Conservation (phyloP, 2,329 filamentous ascomycete genomes). For the Orbilia blumenaviensis region DNA sequence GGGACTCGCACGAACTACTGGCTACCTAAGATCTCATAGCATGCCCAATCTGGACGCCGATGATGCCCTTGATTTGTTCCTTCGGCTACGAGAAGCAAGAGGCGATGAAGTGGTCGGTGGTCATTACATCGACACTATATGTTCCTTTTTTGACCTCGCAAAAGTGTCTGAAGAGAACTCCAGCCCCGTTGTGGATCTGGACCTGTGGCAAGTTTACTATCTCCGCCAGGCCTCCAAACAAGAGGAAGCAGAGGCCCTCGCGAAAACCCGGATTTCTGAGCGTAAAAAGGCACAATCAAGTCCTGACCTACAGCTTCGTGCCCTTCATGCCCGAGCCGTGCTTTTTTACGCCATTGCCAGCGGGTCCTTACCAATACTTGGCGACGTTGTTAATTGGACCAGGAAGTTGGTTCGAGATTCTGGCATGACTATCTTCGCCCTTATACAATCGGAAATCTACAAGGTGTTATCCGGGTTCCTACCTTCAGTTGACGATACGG, state of each 20-base stretch:
- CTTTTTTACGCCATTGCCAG: slow-evolving; percentile 2
- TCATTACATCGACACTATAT: background rate
- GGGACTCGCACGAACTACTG: background rate
- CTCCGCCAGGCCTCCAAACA: background rate
- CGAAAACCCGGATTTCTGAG: background rate
- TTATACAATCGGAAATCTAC: background rate
- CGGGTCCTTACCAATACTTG: slow-evolving; percentile 1
- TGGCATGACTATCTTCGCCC: background rate
- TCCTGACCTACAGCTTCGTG: background rate
- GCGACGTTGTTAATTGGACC: background rate
- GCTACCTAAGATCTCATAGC: background rate
- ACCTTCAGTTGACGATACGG: background rate
- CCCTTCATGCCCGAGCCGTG: background rate
- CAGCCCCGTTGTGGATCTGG: background rate
- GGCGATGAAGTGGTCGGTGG: background rate
- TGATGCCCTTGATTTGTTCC: slow-evolving; percentile 13
- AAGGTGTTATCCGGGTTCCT: slow-evolving; percentile 4
- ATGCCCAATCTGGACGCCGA: background rate
- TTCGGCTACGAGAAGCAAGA: background rate
- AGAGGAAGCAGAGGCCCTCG: background rate
- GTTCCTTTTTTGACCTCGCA: background rate
- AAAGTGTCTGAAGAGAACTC: background rate
- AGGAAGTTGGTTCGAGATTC: slow-evolving; percentile 4
- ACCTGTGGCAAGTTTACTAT: slow-evolving; percentile 15
- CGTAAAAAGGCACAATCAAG: slow-evolving; percentile 6